phyloP scores from a whole-genome alignment of 208 protist species.

The Trypanosoma cruzi region DNA sequence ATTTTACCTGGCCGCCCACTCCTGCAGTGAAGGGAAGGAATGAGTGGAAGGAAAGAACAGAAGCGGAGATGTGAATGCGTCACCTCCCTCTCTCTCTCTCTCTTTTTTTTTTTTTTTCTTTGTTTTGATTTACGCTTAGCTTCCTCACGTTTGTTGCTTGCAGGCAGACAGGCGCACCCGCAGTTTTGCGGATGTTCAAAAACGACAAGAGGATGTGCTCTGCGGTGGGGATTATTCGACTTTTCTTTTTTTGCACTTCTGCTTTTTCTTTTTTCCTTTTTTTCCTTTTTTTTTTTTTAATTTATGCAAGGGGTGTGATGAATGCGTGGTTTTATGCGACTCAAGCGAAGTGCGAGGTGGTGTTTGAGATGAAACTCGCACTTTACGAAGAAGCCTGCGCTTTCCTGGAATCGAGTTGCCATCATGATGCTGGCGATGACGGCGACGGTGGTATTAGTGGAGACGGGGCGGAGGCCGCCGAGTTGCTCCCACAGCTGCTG shows the following conservation, averaged over 20 bases:
- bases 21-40: too few relatives aligned
- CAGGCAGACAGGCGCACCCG: not conserved
- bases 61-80: not conserved
- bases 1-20: too few relatives aligned
- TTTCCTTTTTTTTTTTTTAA: constrained; percentile 2
- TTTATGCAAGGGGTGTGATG: constrained; percentile 16
- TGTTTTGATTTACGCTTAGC: not conserved
- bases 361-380: constrained; percentile 61
- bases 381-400: constrained; percentile 56
- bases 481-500: not conserved
- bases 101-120: constrained; percentile 11
- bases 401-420: constrained; percentile 6
- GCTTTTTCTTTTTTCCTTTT: constrained; percentile 1
- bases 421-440: not conserved
- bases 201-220: too few relatives aligned
- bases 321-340: constrained; percentile 62
- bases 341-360: constrained; percentile 36
- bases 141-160: too few relatives aligned
- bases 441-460: not conserved
- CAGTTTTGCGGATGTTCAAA: too few relatives aligned
- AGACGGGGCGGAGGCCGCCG: constrained; percentile 5
- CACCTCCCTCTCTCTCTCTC: not conserved
- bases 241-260: too few relatives aligned
- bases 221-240: too few relatives aligned
- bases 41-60: too few relatives aligned